phyloP scores from a whole-genome alignment of 2,329 filamentous ascomycete species.

The Calonectria multiphialidica region DNA sequence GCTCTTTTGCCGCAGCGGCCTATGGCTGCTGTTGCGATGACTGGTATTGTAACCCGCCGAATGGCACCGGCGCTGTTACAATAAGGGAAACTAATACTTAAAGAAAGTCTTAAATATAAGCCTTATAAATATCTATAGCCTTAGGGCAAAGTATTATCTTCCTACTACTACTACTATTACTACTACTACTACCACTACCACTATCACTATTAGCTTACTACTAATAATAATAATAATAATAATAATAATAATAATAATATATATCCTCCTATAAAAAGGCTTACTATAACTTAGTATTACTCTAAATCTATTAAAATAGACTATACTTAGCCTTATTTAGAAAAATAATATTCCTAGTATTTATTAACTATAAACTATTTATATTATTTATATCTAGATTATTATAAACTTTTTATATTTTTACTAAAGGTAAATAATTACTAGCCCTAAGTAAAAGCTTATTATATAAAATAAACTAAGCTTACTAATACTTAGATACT shows the following conservation, averaged over 20 bases:
- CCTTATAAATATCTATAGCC: background rate
- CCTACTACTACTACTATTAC: too few species aligned
- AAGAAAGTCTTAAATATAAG: background rate
- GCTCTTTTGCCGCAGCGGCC: too few species aligned
- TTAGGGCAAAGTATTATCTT: background rate
- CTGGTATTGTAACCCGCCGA: too few species aligned
- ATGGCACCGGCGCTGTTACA: too few species aligned
- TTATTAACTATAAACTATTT: conserved; percentile 7
- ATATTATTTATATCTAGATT: background rate
- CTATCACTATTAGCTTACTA: background rate
- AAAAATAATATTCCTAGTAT: background rate
- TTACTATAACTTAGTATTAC: background rate
- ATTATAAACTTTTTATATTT: background rate
- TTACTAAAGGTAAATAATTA: background rate
- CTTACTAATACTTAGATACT: conserved; percentile 3
- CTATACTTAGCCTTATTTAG: background rate
- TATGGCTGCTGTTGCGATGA: too few species aligned
- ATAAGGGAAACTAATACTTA: background rate
- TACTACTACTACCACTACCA: too few species aligned
- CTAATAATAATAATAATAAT: too few species aligned
- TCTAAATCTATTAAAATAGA: background rate
- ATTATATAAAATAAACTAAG: conserved; percentile 12
- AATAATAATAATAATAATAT: too few species aligned
- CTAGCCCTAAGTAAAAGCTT: conserved; percentile 11
- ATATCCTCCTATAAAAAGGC: background rate